Conservation (phyloP, 306 rosid genomes). For the Cucumis sativus region DNA sequence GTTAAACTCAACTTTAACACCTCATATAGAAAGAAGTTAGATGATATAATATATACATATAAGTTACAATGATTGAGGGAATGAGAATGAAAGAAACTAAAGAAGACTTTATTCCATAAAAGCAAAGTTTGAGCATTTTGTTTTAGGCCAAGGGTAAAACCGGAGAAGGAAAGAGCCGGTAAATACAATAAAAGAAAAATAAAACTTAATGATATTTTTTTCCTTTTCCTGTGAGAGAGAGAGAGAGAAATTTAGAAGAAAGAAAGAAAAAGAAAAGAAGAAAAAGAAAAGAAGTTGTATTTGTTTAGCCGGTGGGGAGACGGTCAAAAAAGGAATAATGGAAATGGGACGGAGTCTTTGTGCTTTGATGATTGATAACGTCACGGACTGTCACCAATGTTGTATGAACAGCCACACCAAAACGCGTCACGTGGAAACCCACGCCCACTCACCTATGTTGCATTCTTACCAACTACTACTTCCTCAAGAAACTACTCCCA, state of each 20-base stretch:
- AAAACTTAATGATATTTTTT: background rate
- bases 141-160: background rate
- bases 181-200: background rate
- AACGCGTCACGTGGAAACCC: background rate
- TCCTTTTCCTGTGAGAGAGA: background rate
- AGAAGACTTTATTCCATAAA: background rate
- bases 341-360: background rate
- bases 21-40: no score
- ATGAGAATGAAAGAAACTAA: background rate
- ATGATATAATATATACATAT: no score
- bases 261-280: background rate
- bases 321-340: background rate
- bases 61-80: background rate
- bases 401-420: background rate
- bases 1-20: no score
- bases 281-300: background rate
- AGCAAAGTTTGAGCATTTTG: background rate
- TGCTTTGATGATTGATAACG: background rate
- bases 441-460: background rate
- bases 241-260: no score
- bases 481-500: background rate
- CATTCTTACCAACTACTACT: background rate
- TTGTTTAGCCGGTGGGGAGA: background rate
- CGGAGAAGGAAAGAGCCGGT: background rate
- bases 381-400: slow-evolving; percentile 3